Conservation (phyloP, 495 filamentous ascomycete species). For the Thozetella sp. region DNA sequence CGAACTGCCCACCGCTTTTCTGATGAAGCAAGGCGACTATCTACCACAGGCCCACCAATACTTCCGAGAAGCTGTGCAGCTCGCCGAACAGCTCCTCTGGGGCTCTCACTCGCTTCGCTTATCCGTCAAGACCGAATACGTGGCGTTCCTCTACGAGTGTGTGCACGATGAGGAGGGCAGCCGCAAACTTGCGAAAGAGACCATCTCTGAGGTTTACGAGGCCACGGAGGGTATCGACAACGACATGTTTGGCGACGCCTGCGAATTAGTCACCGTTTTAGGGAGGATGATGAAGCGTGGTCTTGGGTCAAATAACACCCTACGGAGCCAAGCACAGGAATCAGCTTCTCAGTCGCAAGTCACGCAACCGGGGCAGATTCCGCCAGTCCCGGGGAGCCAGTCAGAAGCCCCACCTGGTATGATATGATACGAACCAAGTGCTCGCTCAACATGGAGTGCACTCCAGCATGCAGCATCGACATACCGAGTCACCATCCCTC, state of each 20-base stretch:
- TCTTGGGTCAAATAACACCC: slow-evolving; percentile 31
- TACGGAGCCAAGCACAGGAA: slow-evolving; percentile 22
- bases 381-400: slow-evolving; percentile 4
- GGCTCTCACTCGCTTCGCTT: slow-evolving; percentile 89
- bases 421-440: slow-evolving; percentile 15
- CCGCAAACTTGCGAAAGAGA: slow-evolving; percentile 73
- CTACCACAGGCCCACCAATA: slow-evolving; percentile 76
- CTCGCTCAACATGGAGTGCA: not conserved
- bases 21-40: slow-evolving; percentile 81
- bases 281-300: slow-evolving; percentile 80
- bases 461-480: not conserved
- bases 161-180: slow-evolving; percentile 77
- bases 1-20: slow-evolving; percentile 63
- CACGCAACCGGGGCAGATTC: slow-evolving; percentile 16
- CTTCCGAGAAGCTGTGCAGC: slow-evolving; percentile 76
- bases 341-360: slow-evolving; percentile 25
- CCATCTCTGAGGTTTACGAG: slow-evolving; percentile 89
- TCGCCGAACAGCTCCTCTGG: slow-evolving; percentile 75
- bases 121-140: slow-evolving; percentile 89
- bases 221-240: slow-evolving; percentile 91
- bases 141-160: slow-evolving; percentile 95
- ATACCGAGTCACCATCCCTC: no score
- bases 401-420: slow-evolving; percentile 23
- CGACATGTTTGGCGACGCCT: slow-evolving; percentile 80
- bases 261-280: slow-evolving; percentile 71